Percentiles rank a stretch among this genome's conserved stretches.
phyloP scores from a whole-genome alignment of 768 basidiomycete genomes.

The Lentinula sp. region DNA sequence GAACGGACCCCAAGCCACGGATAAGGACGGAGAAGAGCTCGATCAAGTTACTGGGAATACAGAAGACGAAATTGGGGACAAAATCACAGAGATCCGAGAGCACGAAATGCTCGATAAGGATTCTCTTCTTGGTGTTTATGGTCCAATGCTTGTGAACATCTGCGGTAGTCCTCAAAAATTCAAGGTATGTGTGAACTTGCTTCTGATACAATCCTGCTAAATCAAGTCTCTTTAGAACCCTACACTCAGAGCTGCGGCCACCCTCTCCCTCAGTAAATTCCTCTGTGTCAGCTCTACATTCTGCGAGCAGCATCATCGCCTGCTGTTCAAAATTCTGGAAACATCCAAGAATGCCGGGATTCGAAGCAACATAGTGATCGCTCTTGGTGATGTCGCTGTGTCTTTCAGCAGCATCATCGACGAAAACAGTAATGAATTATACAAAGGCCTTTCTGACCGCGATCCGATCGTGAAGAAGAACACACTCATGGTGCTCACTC shows the following conservation, averaged over 20 bases:
- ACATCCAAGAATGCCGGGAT: conserved; percentile 86
- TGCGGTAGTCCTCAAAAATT: conserved; percentile 88
- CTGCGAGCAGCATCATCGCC: conserved; percentile 82
- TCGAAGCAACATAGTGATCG: conserved; percentile 94
- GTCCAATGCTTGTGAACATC: conserved; percentile 86
- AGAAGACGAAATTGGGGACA: conserved; percentile 96
- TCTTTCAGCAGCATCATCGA: conserved; percentile 98
- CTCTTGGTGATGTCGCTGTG: conserved; percentile 94
- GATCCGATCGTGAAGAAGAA: conserved; percentile 96
- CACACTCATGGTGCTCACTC: conserved; percentile 96
- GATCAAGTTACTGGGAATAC: conserved; percentile 97
- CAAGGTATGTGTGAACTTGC: conserved; percentile 49
- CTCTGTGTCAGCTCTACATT: conserved; percentile 93
- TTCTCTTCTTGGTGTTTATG: conserved; percentile 79
- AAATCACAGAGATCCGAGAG: conserved; percentile 80
- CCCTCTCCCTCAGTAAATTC: conserved; percentile 89
- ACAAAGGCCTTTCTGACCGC: conserved; percentile 86
- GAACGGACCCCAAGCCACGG: conserved; percentile 28
- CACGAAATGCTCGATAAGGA: conserved; percentile 82
- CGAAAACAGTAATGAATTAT: conserved; percentile 93
- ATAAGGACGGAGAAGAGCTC: conserved; percentile 78
- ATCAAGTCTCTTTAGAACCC: conserved; percentile 51
- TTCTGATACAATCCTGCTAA: neutral
- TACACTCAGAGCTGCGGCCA: conserved; percentile 81
- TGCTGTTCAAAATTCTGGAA: conserved; percentile 93